Conservation (phyloP, 2,329 filamentous ascomycete species). For the Didymella glomerata region DNA sequence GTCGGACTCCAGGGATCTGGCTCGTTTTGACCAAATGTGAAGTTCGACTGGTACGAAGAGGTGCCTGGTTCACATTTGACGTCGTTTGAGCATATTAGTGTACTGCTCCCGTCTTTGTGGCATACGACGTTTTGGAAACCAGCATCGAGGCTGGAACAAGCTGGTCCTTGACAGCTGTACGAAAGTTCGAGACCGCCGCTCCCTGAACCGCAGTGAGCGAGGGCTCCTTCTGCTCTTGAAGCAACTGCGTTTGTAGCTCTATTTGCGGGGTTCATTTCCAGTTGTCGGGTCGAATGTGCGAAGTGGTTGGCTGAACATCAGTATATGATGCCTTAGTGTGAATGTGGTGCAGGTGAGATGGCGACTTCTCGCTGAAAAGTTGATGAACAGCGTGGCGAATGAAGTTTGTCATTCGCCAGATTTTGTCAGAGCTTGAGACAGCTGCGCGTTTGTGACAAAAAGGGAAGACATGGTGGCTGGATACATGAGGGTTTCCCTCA, state of each 20-base stretch:
- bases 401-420: background rate
- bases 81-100: slow-evolving; percentile 31
- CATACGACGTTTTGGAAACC: slow-evolving; percentile 32
- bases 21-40: slow-evolving; percentile 36
- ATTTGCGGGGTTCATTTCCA: background rate
- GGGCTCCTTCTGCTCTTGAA: slow-evolving; percentile 8
- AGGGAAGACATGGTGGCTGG: slow-evolving; percentile 8
- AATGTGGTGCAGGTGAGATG: background rate
- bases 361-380: background rate
- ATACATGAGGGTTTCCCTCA: background rate
- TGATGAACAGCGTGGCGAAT: background rate
- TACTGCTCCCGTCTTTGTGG: slow-evolving; percentile 25
- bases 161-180: slow-evolving; percentile 32
- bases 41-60: slow-evolving; percentile 33
- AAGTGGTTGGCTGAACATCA: background rate
- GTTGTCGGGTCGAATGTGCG: background rate
- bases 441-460: background rate
- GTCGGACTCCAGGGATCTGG: slow-evolving; percentile 29
- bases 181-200: slow-evolving; percentile 24
- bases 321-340: background rate
- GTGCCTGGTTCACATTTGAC: slow-evolving; percentile 29
- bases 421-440: slow-evolving; percentile 5
- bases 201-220: slow-evolving; percentile 5
- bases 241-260: slow-evolving; percentile 6
- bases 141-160: slow-evolving; percentile 28